Percentiles rank a stretch among this genome's conserved stretches.
phyloP scores from a whole-genome alignment of 148 eudicot species.

The Chenopodium album region DNA sequence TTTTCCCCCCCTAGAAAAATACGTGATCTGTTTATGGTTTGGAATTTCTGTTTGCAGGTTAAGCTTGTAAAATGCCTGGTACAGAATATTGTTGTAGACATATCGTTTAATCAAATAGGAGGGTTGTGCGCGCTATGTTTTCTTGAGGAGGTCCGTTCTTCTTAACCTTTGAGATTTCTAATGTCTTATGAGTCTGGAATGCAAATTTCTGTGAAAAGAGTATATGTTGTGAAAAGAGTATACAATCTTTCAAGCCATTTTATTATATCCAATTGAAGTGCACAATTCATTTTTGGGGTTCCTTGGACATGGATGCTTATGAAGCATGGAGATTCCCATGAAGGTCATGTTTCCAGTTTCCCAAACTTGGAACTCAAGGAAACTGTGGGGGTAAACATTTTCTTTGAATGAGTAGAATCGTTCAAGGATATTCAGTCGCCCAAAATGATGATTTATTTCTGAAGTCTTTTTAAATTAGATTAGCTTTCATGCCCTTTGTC shows the following conservation, averaged over 20 bases:
- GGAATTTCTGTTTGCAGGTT: conserved; percentile 63
- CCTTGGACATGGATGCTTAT: background rate
- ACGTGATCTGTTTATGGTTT: conserved; percentile 13
- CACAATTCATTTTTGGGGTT: background rate
- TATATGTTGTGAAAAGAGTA: background rate
- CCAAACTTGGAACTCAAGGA: too few relatives aligned
- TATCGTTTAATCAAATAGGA: conserved; percentile 90
- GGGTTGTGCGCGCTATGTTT: conserved; percentile 89
- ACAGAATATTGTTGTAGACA: conserved; percentile 91
- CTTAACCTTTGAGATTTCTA: background rate
- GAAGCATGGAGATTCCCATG: too few relatives aligned
- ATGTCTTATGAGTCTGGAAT: background rate
- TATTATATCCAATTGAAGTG: background rate
- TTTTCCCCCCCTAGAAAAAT: background rate
- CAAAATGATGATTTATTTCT: too few relatives aligned
- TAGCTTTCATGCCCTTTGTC: too few relatives aligned
- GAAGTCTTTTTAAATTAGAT: too few relatives aligned
- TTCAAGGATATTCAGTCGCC: too few relatives aligned
- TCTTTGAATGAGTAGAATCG: too few relatives aligned
- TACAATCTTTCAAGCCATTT: background rate
- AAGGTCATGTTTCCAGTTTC: too few relatives aligned
- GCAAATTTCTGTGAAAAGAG: background rate
- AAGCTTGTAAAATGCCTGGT: conserved; percentile 94
- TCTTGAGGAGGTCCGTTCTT: conserved; percentile 77
- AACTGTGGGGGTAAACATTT: too few relatives aligned